Conservation (phyloP, 169 alveolate species). For the Hepatocystis sp. region DNA sequence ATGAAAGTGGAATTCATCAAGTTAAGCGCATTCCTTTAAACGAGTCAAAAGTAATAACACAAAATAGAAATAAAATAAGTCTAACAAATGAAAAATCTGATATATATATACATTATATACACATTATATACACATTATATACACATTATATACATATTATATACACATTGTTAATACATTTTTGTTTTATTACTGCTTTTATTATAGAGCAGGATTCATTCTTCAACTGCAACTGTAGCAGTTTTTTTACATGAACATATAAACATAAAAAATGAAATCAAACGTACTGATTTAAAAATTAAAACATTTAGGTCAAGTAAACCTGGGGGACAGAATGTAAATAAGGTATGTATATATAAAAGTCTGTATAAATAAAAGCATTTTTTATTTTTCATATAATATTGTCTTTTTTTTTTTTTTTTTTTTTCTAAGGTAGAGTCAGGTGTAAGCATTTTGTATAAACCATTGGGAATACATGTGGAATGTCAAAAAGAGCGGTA, state of each 20-base stretch:
- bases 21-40: constrained; percentile 84
- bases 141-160: too few relatives aligned
- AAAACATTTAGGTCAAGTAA: constrained; percentile 86
- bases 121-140: too few relatives aligned
- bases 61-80: background rate
- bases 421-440: constrained; percentile 53
- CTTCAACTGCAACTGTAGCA: constrained; percentile 88
- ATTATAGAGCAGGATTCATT: constrained; percentile 82
- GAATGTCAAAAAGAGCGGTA: constrained; percentile 70
- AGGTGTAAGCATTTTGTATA: constrained; percentile 46
- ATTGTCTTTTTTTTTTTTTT: too few relatives aligned
- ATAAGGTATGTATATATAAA: constrained; percentile 77
- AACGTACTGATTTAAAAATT: constrained; percentile 81
- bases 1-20: constrained; percentile 86
- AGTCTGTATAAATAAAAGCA: background rate
- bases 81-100: background rate
- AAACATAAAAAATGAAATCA: constrained; percentile 29
- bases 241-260: constrained; percentile 77
- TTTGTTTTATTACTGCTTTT: background rate
- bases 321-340: constrained; percentile 88
- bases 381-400: constrained; percentile 1
- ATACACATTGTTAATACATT: background rate
- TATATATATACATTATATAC: too few relatives aligned
- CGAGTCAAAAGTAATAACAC: constrained; percentile 77
- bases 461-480: constrained; percentile 30